Evolutionary conservation across 805 yeast species (phyloP).

Genomic region (Suhomyces kilbournensis): DNA sequence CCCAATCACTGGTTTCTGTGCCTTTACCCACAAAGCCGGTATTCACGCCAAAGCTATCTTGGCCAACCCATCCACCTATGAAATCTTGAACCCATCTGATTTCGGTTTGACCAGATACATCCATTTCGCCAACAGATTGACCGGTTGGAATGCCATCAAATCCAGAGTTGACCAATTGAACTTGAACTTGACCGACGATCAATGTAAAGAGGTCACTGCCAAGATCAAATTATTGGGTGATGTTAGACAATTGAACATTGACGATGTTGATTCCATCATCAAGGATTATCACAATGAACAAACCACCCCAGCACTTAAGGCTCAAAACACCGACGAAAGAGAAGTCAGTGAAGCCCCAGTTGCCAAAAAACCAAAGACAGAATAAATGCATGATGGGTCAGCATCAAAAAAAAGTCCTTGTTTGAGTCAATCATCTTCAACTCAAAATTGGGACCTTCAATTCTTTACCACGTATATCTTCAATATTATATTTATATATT

Average conservation of each 20-base stretch:
- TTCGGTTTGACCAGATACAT: conserved; percentile 95
- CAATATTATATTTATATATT: background rate
- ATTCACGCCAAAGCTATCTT: conserved; percentile 98
- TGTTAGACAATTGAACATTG: conserved; percentile 88
- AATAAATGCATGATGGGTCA: conserved; percentile 10
- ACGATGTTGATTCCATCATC: conserved; percentile 95
- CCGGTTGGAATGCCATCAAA: conserved; percentile 99
- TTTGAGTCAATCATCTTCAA: background rate
- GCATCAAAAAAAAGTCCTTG: background rate
- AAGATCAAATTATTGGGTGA: conserved; percentile 95
- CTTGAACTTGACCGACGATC: conserved; percentile 83
- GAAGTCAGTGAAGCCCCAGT: conserved; percentile 32
- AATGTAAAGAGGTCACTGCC: conserved; percentile 89
- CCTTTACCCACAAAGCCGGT: conserved; percentile 99
- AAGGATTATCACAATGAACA: conserved; percentile 86
- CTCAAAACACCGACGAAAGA: conserved; percentile 16
- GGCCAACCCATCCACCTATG: conserved; percentile 99
- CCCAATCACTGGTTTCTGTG: conserved; percentile 99
- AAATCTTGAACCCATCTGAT: conserved; percentile 90
- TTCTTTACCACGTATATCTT: background rate
- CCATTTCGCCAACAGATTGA: conserved; percentile 95
- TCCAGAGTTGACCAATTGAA: conserved; percentile 96
- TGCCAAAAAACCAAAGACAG: conserved; percentile 37
- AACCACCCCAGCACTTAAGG: conserved; percentile 44
- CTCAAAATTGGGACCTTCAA: background rate